phyloP scores from a whole-genome alignment of 2,329 filamentous ascomycete species.

The Phaeophleospora eucalypticola region DNA sequence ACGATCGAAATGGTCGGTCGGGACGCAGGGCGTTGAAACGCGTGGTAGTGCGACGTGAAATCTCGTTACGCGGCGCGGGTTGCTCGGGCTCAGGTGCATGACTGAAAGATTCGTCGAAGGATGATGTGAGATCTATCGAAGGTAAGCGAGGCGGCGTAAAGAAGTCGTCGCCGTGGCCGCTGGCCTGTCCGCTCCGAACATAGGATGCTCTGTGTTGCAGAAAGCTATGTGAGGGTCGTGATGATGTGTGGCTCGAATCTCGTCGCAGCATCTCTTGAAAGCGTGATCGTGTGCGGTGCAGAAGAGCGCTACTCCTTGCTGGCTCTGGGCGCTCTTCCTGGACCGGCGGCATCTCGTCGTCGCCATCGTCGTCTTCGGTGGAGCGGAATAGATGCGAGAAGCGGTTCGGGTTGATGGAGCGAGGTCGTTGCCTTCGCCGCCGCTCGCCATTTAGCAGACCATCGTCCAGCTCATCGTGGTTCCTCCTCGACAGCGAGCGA shows the following conservation, averaged over 20 bases:
- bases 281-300: constrained; percentile 23
- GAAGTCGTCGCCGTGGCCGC: constrained; percentile 20
- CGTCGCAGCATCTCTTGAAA: constrained; percentile 21
- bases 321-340: constrained; percentile 8
- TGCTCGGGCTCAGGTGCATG: constrained; percentile 20
- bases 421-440: background rate
- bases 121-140: constrained; percentile 30
- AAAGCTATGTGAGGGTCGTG: constrained; percentile 13
- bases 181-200: constrained; percentile 20
- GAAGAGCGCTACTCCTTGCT: constrained; percentile 10
- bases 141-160: constrained; percentile 28
- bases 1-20: constrained; percentile 37
- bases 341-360: background rate
- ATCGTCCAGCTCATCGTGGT: background rate
- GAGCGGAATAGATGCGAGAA: constrained; percentile 8
- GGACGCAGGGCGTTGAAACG: constrained; percentile 30
- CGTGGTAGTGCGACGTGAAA: constrained; percentile 27
- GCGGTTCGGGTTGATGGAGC: constrained; percentile 3
- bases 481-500: background rate
- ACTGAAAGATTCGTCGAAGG: constrained; percentile 34
- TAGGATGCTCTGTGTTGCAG: constrained; percentile 27
- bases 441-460: constrained; percentile 1
- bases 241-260: constrained; percentile 12
- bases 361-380: background rate
- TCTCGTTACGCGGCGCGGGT: constrained; percentile 22